Conservation (phyloP, 2,329 filamentous ascomycete genomes). For the Trichoderma harzianum region DNA sequence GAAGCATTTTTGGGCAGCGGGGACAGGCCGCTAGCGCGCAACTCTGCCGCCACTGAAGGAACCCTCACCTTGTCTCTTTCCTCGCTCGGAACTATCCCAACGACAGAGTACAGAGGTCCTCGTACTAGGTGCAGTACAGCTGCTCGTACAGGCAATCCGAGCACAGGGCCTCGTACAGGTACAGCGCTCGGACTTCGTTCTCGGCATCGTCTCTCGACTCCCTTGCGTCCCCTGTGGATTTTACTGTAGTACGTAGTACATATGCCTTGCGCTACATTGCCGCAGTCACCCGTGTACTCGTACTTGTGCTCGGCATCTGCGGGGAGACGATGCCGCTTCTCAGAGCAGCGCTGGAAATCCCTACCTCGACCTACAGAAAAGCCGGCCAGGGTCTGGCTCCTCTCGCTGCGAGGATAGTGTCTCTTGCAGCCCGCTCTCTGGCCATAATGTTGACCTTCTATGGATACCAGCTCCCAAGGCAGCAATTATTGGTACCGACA, state of each 20-base stretch:
- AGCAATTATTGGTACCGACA: not conserved
- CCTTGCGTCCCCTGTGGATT: not conserved
- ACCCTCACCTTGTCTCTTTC: constrained; percentile 6
- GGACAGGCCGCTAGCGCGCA: constrained; percentile 10
- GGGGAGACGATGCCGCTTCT: not conserved
- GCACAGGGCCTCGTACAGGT: not conserved
- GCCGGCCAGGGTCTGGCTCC: not conserved
- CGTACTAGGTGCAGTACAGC: not conserved
- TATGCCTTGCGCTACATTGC: not conserved
- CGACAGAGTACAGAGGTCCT: not conserved
- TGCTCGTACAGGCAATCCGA: not conserved
- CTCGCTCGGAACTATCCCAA: not conserved
- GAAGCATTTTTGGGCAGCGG: constrained; percentile 11
- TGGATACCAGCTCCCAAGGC: not conserved
- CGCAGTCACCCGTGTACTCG: not conserved
- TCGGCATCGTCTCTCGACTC: not conserved
- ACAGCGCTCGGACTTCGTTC: not conserved
- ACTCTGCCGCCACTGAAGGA: constrained; percentile 19
- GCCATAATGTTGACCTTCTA: not conserved
- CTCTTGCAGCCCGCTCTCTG: not conserved
- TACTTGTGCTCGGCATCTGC: constrained; percentile 3
- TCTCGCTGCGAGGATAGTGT: not conserved
- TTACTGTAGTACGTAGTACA: not conserved
- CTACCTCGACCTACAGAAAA: not conserved
- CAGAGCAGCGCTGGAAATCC: not conserved